A percentile compares a stretch with the other conserved stretches of the same genome.
Conservation (phyloP, 192 early-diverging fungal species). For the Mortierella alpina region DNA sequence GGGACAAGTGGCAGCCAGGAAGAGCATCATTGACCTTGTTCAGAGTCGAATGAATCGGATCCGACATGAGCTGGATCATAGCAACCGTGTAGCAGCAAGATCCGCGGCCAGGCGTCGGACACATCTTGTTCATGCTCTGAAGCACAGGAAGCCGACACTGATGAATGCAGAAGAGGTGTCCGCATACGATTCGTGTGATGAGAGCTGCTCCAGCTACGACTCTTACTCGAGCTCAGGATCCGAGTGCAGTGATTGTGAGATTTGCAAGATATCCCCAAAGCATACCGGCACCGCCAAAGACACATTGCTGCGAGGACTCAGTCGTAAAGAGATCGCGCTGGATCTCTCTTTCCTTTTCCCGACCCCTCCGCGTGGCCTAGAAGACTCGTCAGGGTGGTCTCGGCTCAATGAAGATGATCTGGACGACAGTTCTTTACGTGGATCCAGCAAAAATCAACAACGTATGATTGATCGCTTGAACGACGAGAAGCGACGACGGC, state of each 20-base stretch:
- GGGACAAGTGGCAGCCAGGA: constrained; percentile 12
- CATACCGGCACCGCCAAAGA: background rate
- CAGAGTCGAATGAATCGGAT: constrained; percentile 41
- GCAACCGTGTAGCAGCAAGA: constrained; percentile 7
- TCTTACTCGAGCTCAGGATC: constrained; percentile 45
- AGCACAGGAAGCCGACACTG: background rate
- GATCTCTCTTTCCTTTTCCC: constrained; percentile 40
- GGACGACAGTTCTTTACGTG: background rate
- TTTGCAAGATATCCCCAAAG: constrained; percentile 12
- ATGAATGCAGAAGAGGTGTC: background rate
- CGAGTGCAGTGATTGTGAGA: constrained; percentile 49
- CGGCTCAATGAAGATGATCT: constrained; percentile 4
- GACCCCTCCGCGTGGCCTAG: background rate
- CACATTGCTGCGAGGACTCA: constrained; percentile 8
- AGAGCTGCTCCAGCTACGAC: constrained; percentile 51
- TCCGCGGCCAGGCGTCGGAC: background rate
- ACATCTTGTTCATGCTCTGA: background rate
- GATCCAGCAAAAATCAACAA: constrained; percentile 20
- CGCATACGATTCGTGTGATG: constrained; percentile 25
- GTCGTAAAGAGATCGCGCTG: constrained; percentile 25
- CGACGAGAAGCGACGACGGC: constrained; percentile 29
- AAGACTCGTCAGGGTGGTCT: background rate
- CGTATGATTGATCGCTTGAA: constrained; percentile 37
- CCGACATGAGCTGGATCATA: constrained; percentile 27
- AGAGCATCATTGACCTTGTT: constrained; percentile 33